Conservation (phyloP, 2,329 filamentous ascomycete genomes). For the Sporothrix phasma region DNA sequence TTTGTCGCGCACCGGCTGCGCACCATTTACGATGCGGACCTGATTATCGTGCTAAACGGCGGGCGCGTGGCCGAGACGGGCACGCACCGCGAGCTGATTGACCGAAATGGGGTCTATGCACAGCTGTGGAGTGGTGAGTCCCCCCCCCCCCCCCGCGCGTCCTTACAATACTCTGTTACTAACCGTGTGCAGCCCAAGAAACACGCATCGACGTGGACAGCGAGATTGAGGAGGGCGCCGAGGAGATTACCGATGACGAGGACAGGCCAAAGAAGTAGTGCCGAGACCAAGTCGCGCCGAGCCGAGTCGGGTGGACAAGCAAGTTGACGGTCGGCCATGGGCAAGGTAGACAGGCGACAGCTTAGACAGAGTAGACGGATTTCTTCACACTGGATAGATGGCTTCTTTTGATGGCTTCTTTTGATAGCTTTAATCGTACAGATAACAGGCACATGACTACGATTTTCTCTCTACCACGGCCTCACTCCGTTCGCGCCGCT, state of each 20-base stretch:
- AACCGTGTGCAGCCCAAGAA: slow-evolving; percentile 18
- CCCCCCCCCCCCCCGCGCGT: neutral
- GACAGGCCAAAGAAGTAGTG: neutral
- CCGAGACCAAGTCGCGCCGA: neutral
- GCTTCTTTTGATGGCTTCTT: no score
- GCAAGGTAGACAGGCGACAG: no score
- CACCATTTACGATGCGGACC: slow-evolving; percentile 86
- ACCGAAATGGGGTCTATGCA: slow-evolving; percentile 68
- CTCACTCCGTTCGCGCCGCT: no score
- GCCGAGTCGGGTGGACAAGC: no score
- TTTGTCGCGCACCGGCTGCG: slow-evolving; percentile 88
- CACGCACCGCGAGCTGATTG: slow-evolving; percentile 75
- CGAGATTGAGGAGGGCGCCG: slow-evolving; percentile 13
- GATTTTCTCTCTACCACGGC: no score
- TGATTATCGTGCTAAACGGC: slow-evolving; percentile 82
- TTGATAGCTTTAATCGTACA: no score
- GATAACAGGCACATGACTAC: no score
- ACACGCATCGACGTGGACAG: slow-evolving; percentile 16
- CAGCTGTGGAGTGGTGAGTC: slow-evolving; percentile 65
- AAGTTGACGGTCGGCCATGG: no score
- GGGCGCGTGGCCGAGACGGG: slow-evolving; percentile 82
- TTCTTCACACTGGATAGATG: no score
- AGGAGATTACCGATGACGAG: slow-evolving; percentile 13
- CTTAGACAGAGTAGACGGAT: no score
- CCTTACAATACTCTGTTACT: neutral